Base-by-base conservation (phyloP, 2,329 filamentous ascomycete genomes). In the Bipolaris gigantea region DNA sequence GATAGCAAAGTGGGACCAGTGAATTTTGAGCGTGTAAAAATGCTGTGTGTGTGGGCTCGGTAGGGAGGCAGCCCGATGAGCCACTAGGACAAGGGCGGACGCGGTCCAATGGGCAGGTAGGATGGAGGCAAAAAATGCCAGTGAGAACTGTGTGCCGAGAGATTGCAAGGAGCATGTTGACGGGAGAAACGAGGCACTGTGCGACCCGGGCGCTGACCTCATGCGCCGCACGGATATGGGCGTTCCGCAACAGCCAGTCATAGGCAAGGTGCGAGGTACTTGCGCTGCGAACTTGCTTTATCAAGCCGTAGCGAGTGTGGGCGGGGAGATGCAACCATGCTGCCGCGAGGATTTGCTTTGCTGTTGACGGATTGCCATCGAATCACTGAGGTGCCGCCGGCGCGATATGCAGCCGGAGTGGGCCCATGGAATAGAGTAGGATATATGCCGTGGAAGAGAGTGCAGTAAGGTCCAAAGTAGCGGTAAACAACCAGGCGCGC, bases 61-160 rank as follows among this genome's bases (percentile, higher is more conserved):
- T 65, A 65, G 61, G 62, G 59, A 55, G 34, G 46, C 51, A 55
- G 51, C 38, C 60, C 65, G 64, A 55, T 41, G 53, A 62, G 58
- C 57, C 53, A 48, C 53, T 50, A 57, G 67, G 64, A 61, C 65
- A 48, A 53, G 55, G 48, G 42, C 57, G 53, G 53, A 59, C 43
- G 50, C 43, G 39, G 40, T 52, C 71, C 70, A 74, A 73, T 73
- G 53, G 62, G 60, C 64, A 57, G 16, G 25, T 39, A 40, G 50
- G 21, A 55, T 55, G 51, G 55, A 48, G 41, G 49, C 60, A 59
- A 66, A 66, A 73, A 71, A 71, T 71, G 66, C 65, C 56, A 69
- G 64, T 65, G 69, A 57, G 61, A 63, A 67, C 65, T 72, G 70
- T 73, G 70, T 63, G 64, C 60, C 62, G 64, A 70, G 62, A 70